Percentiles rank a stretch among this genome's conserved stretches.
These are phyloP conservation scores for Bromus sterilis DNA, from an alignment of 176 grass and related monocot genomes.

Conservation along the genomic window DNA sequence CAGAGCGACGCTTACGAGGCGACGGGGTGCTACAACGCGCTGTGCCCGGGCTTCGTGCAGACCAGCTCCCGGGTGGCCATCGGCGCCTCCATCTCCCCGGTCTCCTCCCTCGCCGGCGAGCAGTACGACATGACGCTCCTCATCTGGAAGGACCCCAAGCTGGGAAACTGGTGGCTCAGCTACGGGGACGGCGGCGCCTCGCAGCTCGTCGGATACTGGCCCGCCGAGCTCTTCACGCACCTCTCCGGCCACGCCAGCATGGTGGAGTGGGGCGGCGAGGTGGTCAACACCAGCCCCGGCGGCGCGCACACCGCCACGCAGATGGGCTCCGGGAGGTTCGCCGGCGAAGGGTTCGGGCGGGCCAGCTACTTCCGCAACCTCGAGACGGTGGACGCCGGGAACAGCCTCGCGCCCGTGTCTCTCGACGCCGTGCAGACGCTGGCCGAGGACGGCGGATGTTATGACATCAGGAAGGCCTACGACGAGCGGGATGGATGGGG, in stretches of 20 bases:
- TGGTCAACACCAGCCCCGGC: constrained; percentile 53
- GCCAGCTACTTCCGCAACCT: constrained; percentile 91
- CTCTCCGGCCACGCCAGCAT: constrained; percentile 79
- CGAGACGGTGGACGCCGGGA: constrained; percentile 75
- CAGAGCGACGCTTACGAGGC: constrained; percentile 93
- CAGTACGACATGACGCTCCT: constrained; percentile 93
- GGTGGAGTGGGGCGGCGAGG: constrained; percentile 97
- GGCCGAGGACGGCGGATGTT: constrained; percentile 72
- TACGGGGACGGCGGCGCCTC: constrained; percentile 43
- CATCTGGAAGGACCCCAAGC: constrained; percentile 97
- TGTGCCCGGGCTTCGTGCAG: constrained; percentile 91
- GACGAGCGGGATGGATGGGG: constrained; percentile 11
- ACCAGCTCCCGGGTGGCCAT: constrained; percentile 74
- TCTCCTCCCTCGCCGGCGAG: constrained; percentile 38
- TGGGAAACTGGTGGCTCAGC: constrained; percentile 98
- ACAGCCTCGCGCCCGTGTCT: constrained; percentile 64
- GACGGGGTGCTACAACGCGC: constrained; percentile 89
- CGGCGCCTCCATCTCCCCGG: constrained; percentile 81
- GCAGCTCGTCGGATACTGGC: constrained; percentile 87
- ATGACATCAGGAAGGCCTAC: constrained; percentile 58
- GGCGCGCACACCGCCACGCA: constrained; percentile 79
- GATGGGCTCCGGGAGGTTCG: constrained; percentile 85
- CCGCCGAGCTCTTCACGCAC: constrained; percentile 86
- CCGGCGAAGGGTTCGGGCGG: constrained; percentile 52
- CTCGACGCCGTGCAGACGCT: constrained; percentile 41